Percentiles rank a stretch among this genome's conserved stretches.
Evolutionary conservation across 2,329 filamentous ascomycete species (phyloP).

Genomic region (Colletotrichum endophyticum): DNA sequence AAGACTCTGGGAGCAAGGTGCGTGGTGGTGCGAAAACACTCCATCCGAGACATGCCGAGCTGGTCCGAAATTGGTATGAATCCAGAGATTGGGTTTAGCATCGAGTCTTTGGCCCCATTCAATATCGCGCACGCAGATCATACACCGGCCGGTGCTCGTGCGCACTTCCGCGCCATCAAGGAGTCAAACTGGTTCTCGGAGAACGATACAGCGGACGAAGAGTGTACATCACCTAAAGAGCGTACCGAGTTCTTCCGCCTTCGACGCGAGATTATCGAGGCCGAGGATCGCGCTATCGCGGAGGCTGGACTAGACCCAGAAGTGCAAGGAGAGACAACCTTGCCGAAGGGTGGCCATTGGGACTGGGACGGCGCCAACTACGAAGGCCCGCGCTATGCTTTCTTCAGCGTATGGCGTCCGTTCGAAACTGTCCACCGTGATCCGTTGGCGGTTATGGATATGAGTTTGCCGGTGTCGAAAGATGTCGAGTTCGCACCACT

Average conservation of each 20-base stretch:
- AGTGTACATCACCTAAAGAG: not conserved
- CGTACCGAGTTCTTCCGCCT: not conserved
- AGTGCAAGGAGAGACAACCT: not conserved
- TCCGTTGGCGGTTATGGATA: constrained; percentile 8
- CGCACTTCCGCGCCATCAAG: constrained; percentile 4
- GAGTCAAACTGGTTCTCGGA: not conserved
- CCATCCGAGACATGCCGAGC: not conserved
- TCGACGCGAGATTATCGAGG: not conserved
- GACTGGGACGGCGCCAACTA: constrained; percentile 6
- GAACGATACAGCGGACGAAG: not conserved
- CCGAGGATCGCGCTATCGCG: not conserved
- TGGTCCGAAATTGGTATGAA: constrained; percentile 1
- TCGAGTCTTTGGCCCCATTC: not conserved
- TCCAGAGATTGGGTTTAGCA: not conserved
- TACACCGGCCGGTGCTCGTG: constrained; percentile 1
- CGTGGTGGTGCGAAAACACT: constrained; percentile 1
- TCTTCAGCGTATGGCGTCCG: constrained; percentile 7
- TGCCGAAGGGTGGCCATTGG: not conserved
- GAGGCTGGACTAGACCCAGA: not conserved
- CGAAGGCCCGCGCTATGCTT: not conserved
- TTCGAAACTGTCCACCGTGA: not conserved
- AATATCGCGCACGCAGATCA: constrained; percentile 6
- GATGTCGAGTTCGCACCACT: not conserved
- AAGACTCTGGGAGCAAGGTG: not conserved
- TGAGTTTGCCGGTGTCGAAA: not conserved